These are phyloP conservation scores for Fistulinella prunicolor DNA, from an alignment of 768 basidiomycete genomes.

Conservation along the genomic window DNA sequence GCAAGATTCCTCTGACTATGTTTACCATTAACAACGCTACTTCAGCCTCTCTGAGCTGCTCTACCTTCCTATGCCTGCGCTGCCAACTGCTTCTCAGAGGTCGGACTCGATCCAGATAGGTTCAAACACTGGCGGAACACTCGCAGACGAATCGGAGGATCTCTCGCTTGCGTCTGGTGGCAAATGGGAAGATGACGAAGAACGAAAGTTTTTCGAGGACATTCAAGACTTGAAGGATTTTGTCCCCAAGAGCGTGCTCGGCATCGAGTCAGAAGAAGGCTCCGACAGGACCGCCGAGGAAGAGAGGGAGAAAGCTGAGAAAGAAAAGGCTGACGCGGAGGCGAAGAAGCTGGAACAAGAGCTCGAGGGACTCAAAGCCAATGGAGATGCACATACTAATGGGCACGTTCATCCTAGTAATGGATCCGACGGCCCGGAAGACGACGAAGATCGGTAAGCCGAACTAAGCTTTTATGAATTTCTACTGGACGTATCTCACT, in stretches of 20 bases:
- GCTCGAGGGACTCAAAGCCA: slow-evolving; percentile 56
- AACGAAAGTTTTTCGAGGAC: slow-evolving; percentile 90
- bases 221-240: slow-evolving; percentile 88
- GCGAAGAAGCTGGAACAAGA: slow-evolving; percentile 77
- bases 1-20: slow-evolving; percentile 21
- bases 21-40: slow-evolving; percentile 8
- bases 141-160: slow-evolving; percentile 59
- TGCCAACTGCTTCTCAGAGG: slow-evolving; percentile 83
- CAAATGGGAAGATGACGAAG: slow-evolving; percentile 99
- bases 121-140: slow-evolving; percentile 37
- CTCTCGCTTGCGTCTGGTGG: slow-evolving; percentile 51
- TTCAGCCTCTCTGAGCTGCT: slow-evolving; percentile 87
- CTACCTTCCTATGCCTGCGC: slow-evolving; percentile 70
- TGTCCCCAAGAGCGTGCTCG: slow-evolving; percentile 84
- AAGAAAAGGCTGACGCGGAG: slow-evolving; percentile 58
- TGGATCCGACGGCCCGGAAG: slow-evolving; percentile 18
- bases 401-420: slow-evolving; percentile 13
- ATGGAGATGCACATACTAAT: slow-evolving; percentile 27
- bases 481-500: slow-evolving; percentile 33
- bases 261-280: slow-evolving; percentile 47
- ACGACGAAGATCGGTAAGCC: slow-evolving; percentile 31
- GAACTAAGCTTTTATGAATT: neutral
- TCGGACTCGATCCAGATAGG: slow-evolving; percentile 81
- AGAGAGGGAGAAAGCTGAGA: slow-evolving; percentile 49
- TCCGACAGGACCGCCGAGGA: slow-evolving; percentile 43